Conservation (phyloP, 768 basidiomycete genomes). For the Rickenella mellea region DNA sequence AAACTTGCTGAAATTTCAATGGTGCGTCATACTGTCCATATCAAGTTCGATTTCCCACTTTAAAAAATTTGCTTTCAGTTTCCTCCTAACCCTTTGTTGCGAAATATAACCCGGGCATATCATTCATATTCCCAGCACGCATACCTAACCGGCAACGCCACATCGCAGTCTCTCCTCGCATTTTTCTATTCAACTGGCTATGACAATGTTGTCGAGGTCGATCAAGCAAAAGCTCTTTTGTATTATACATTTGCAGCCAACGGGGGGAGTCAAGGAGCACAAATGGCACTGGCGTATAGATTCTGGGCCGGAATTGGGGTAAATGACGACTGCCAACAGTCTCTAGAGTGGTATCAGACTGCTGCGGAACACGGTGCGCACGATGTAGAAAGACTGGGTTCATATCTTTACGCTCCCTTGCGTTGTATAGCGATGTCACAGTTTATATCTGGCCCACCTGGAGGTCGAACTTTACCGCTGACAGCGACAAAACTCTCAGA, state of each 20-base stretch:
- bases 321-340: slow-evolving; percentile 73
- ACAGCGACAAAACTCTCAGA: slow-evolving; percentile 81
- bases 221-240: slow-evolving; percentile 77
- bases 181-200: slow-evolving; percentile 91
- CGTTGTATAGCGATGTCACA: slow-evolving; percentile 55
- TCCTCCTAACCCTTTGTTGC: slow-evolving; percentile 62
- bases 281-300: slow-evolving; percentile 89
- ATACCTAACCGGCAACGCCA: slow-evolving; percentile 65
- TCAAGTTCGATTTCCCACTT: not conserved
- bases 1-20: slow-evolving; percentile 57
- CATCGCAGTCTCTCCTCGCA: slow-evolving; percentile 76
- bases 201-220: slow-evolving; percentile 45
- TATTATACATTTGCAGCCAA: slow-evolving; percentile 94
- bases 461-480: slow-evolving; percentile 78
- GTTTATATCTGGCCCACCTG: slow-evolving; percentile 82
- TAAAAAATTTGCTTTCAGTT: slow-evolving; percentile 34
- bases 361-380: slow-evolving; percentile 67
- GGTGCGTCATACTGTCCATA: slow-evolving; percentile 28
- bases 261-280: slow-evolving; percentile 75
- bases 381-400: slow-evolving; percentile 33
- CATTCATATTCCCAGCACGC: slow-evolving; percentile 58
- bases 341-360: slow-evolving; percentile 81
- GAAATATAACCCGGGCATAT: slow-evolving; percentile 54
- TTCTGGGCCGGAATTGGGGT: slow-evolving; percentile 96
- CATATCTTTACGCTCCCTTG: slow-evolving; percentile 15